Evolutionary conservation across 78 protist species (phyloP), one percentile per base, ranked within the genome.

Genomic region (Dictyostelium discoideum): DNA sequence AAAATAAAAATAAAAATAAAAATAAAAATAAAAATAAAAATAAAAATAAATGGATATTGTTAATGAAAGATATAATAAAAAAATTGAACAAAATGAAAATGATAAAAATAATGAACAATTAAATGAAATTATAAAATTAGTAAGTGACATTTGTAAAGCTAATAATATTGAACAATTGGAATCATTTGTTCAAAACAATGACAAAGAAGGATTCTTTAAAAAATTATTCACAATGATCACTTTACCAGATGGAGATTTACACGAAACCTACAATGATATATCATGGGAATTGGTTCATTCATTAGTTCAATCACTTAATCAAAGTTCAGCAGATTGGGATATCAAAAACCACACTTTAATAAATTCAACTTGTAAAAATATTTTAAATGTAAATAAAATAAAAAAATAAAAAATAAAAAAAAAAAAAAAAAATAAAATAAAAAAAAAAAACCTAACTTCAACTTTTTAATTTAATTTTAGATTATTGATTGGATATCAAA

Each of bases 261-360:
- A 72, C 32, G 42, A 57, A 32, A 1, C 76, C 1, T 90, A 57
- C 40, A 77, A 90, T 73, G 95, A 90, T 5, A 73, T 90, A 14
- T 82, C 76, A 37, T 90, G 95, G 95, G 95, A 90, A 24, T 69
- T 90, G 6, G 84, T 90, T 7, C 74, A 90, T 50, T 40, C 57
- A 26, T 26, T 90, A 2, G 86, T 90, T 13, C 18, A 39, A 50
- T 63, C 95, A 2, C 37, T 90, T 3, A 85, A 82, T 90, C 26
- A 29, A 8, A 63, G 50, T 32, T 90, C 88, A 4, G 18, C 5
- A 48, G 29, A 72, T 29, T 90, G 87, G 95, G 42, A 82, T 37
- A 46, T 60, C 3, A n/a, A 67, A 18, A 88, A 63, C 14, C 86
- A 85, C 10, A 14, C 8, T 26, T 42, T 50, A 39, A 46, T 87